phyloP scores from a whole-genome alignment of 331 rosid genomes.

The Pyrus hybrid region DNA sequence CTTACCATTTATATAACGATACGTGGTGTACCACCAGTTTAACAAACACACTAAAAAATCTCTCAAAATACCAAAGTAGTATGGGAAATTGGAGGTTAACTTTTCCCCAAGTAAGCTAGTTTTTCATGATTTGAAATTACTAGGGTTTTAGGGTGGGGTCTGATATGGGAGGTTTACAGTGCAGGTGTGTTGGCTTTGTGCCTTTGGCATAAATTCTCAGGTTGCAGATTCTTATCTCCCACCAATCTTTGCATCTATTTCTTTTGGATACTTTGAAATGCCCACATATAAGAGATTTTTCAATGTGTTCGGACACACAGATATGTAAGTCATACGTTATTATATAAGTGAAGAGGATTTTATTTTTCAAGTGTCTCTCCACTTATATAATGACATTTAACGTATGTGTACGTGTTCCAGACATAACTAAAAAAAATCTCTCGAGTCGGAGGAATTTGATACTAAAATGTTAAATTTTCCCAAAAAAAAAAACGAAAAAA shows the following conservation, averaged over 20 bases:
- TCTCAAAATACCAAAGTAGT: too few species aligned
- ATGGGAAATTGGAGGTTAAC: not conserved
- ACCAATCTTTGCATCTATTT: not conserved
- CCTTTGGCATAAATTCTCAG: not conserved
- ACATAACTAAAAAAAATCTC: too few species aligned
- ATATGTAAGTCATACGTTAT: too few species aligned
- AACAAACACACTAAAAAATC: too few species aligned
- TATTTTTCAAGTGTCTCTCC: too few species aligned
- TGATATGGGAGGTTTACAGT: not conserved
- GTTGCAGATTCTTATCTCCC: not conserved
- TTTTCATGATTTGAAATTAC: not conserved
- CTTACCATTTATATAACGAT: too few species aligned
- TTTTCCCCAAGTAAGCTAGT: not conserved
- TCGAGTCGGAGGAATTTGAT: not conserved
- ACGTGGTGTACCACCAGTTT: too few species aligned
- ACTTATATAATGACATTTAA: too few species aligned
- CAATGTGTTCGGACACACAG: too few species aligned
- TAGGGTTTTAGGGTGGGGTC: not conserved
- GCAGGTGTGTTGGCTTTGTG: not conserved
- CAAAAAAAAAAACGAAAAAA: not conserved
- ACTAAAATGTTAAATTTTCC: conserved; percentile 1
- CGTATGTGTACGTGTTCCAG: too few species aligned
- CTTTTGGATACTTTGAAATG: not conserved
- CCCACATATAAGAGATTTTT: not conserved
- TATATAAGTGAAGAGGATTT: too few species aligned